A percentile compares a stretch with the other conserved stretches of the same genome.
phyloP scores from a whole-genome alignment of 2,329 filamentous ascomycete genomes.

The Tricladium varicosporioides region DNA sequence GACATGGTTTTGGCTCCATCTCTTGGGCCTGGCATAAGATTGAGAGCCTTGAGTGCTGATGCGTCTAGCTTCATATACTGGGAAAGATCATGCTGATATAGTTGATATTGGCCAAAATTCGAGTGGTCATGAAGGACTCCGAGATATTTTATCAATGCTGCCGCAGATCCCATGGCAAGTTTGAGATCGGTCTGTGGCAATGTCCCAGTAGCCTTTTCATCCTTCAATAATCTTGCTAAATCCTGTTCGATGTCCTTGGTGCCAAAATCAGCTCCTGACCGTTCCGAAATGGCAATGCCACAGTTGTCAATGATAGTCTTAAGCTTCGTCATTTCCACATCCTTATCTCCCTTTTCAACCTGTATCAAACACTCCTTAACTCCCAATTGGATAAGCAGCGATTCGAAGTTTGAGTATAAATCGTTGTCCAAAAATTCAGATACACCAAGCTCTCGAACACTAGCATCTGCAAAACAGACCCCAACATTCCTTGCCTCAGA shows the following conservation, averaged over 20 bases:
- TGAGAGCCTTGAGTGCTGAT: slow-evolving; percentile 87
- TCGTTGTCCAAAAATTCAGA: slow-evolving; percentile 99
- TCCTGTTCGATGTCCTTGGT: slow-evolving; percentile 96
- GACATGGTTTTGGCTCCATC: slow-evolving; percentile 99
- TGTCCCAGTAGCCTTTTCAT: slow-evolving; percentile 73
- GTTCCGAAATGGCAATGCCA: slow-evolving; percentile 83
- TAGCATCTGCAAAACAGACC: slow-evolving; percentile 97
- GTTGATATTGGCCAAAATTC: slow-evolving; percentile 95
- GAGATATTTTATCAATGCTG: slow-evolving; percentile 92
- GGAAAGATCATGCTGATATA: slow-evolving; percentile 94
- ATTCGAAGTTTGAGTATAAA: slow-evolving; percentile 96
- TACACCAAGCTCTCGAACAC: slow-evolving; percentile 89
- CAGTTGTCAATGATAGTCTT: slow-evolving; percentile 88
- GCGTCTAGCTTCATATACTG: slow-evolving; percentile 99
- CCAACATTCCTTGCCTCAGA: slow-evolving; percentile 82
- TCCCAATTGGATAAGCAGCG: slow-evolving; percentile 90
- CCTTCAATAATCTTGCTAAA: slow-evolving; percentile 79
- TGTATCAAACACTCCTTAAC: slow-evolving; percentile 93
- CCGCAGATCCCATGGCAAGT: slow-evolving; percentile 91
- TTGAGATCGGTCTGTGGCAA: slow-evolving; percentile 91
- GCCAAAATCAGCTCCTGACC: slow-evolving; percentile 73
- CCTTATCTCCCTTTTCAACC: slow-evolving; percentile 74
- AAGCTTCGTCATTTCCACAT: slow-evolving; percentile 84
- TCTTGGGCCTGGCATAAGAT: slow-evolving; percentile 92
- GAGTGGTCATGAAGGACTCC: slow-evolving; percentile 84